phyloP scores from a whole-genome alignment of 129 eudicot genomes.

The Gnaphalium uliginosum region DNA sequence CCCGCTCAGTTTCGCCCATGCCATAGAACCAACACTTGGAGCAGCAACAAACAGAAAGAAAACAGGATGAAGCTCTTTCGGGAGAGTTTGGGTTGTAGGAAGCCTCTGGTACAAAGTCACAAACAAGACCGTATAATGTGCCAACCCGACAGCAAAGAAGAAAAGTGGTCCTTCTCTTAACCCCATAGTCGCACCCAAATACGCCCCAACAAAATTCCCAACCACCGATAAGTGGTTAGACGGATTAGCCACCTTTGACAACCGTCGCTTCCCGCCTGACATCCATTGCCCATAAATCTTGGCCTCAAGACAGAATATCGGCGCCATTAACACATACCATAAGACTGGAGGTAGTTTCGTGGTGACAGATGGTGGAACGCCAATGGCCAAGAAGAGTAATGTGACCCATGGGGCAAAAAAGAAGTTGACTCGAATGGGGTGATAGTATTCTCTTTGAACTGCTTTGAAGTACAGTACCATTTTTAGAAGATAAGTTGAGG shows the following conservation, averaged over 20 bases:
- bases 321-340: constrained; percentile 70
- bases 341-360: constrained; percentile 32
- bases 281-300: constrained; percentile 86
- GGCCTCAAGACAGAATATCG: constrained; percentile 53
- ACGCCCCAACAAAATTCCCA: constrained; percentile 78
- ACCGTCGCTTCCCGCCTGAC: constrained; percentile 74
- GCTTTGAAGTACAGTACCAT: constrained; percentile 14
- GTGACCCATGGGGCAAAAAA: constrained; percentile 75
- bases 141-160: constrained; percentile 73
- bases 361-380: constrained; percentile 49
- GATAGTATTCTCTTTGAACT: constrained; percentile 17
- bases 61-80: constrained; percentile 78
- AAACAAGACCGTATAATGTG: constrained; percentile 65
- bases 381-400: constrained; percentile 51
- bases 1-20: constrained; percentile 64
- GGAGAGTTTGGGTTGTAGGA: constrained; percentile 72
- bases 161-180: constrained; percentile 72
- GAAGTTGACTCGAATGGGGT: constrained; percentile 30
- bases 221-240: constrained; percentile 61
- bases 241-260: constrained; percentile 24
- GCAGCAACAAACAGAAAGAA: constrained; percentile 74
- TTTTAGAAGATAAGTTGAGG: constrained; percentile 8
- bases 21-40: constrained; percentile 73
- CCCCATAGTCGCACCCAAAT: constrained; percentile 74
- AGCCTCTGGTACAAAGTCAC: constrained; percentile 47